Evolutionary conservation across 768 basidiomycete genomes (phyloP).

Genomic region (Auricularia heimuer): DNA sequence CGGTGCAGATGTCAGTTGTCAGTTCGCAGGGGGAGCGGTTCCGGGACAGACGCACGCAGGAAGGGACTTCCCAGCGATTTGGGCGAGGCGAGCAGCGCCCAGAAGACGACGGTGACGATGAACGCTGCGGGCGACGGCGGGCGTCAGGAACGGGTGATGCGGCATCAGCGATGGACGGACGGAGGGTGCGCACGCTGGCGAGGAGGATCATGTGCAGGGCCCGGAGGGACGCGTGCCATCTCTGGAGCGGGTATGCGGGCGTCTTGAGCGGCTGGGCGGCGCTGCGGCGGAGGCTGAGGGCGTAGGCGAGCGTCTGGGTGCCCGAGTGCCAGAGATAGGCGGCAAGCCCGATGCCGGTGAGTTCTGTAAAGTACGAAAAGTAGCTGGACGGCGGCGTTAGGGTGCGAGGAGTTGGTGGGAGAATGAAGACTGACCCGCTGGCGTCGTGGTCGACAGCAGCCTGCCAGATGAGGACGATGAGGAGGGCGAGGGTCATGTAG

Average conservation of each 20-base stretch:
- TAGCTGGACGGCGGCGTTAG: conserved; percentile 28
- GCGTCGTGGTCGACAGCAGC: conserved; percentile 21
- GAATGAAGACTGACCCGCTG: conserved; percentile 20
- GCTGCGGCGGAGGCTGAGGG: conserved; percentile 13
- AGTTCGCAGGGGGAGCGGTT: conserved; percentile 22
- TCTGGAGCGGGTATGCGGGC: conserved; percentile 43
- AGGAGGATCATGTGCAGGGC: conserved; percentile 46
- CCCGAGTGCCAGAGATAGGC: conserved; percentile 54
- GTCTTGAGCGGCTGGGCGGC: conserved; percentile 13
- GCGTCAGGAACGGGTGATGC: background rate
- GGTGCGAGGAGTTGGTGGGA: background rate
- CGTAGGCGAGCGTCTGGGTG: conserved; percentile 42
- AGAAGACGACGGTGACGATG: conserved; percentile 54
- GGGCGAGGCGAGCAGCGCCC: conserved; percentile 41
- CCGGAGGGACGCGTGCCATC: conserved; percentile 48
- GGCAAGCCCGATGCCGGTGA: conserved; percentile 51
- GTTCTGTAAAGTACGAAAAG: conserved; percentile 55
- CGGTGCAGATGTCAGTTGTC: background rate
- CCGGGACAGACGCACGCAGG: conserved; percentile 6
- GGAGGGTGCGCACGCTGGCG: conserved; percentile 42
- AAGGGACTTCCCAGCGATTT: conserved; percentile 31
- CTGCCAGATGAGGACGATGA: conserved; percentile 31
- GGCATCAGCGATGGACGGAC: background rate
- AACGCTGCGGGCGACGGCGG: conserved; percentile 33
- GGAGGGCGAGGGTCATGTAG: conserved; percentile 36